A percentile compares a stretch with the other conserved stretches of the same genome.
phyloP scores from a whole-genome alignment of 1,284 basidiomycete species.

The Schizophyllum commune region DNA sequence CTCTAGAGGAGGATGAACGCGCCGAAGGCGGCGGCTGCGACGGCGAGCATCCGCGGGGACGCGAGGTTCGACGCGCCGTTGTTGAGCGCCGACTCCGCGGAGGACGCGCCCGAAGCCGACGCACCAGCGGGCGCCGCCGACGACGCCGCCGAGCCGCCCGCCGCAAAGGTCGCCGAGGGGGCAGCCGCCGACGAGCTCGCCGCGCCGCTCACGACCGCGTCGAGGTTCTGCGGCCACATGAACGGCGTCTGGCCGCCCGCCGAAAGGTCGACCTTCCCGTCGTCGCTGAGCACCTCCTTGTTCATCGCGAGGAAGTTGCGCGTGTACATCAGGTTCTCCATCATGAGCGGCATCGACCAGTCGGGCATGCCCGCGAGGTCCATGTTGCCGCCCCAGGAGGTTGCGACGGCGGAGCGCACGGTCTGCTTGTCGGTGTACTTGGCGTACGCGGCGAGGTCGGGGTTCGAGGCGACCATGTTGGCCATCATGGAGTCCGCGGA shows the following conservation, averaged over 20 bases:
- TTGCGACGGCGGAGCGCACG: conserved; percentile 36
- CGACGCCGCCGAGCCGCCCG: conserved; percentile 18
- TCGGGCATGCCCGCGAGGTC: conserved; percentile 46
- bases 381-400: conserved; percentile 57
- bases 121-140: conserved; percentile 20
- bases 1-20: conserved; percentile 50
- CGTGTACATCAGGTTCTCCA: conserved; percentile 56
- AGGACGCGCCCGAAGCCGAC: conserved; percentile 19
- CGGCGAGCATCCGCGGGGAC: conserved; percentile 37
- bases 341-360: conserved; percentile 42
- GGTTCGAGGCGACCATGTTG: conserved; percentile 37
- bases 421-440: conserved; percentile 43
- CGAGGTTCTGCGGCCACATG: conserved; percentile 51
- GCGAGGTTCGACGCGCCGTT: conserved; percentile 43
- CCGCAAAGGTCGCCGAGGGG: conserved; percentile 16
- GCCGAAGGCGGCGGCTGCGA: conserved; percentile 44
- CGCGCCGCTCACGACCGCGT: conserved; percentile 20
- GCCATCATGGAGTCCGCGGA: conserved; percentile 45
- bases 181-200: conserved; percentile 17
- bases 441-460: conserved; percentile 48
- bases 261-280: conserved; percentile 48
- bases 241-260: conserved; percentile 35
- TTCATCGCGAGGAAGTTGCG: conserved; percentile 57
- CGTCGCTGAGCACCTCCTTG: conserved; percentile 41
- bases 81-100: conserved; percentile 18